These are phyloP conservation scores for Rhizopus sp. DNA, from an alignment of 371 early-diverging fungal species.

Conservation along the genomic window DNA sequence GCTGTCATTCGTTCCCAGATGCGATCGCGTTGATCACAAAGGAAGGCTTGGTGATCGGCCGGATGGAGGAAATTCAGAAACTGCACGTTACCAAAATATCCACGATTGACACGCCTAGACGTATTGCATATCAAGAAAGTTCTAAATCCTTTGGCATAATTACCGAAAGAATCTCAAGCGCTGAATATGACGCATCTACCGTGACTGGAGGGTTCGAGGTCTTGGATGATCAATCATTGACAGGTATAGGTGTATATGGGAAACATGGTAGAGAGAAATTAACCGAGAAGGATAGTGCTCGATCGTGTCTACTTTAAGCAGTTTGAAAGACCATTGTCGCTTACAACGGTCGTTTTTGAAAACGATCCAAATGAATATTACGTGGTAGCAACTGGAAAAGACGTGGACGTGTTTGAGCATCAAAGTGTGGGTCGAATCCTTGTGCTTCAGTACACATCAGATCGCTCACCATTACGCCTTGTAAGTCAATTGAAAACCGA, in stretches of 20 bases:
- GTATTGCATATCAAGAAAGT: conserved; percentile 70
- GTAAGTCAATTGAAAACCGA: conserved; percentile 39
- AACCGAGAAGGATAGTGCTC: conserved; percentile 23
- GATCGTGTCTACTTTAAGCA: conserved; percentile 51
- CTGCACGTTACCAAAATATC: conserved; percentile 82
- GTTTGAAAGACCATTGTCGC: conserved; percentile 46
- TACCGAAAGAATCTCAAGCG: conserved; percentile 41
- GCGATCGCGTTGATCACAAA: conserved; percentile 73
- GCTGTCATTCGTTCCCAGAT: conserved; percentile 58
- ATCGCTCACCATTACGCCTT: conserved; percentile 42
- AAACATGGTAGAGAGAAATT: not conserved
- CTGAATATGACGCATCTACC: conserved; percentile 24
- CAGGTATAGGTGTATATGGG: conserved; percentile 41
- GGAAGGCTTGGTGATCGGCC: conserved; percentile 73
- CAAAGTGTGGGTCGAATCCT: conserved; percentile 59
- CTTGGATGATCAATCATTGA: conserved; percentile 75
- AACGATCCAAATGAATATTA: conserved; percentile 49
- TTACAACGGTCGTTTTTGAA: conserved; percentile 39
- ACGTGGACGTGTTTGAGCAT: conserved; percentile 53
- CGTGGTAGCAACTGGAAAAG: conserved; percentile 64
- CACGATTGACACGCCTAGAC: conserved; percentile 71
- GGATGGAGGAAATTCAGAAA: conserved; percentile 86
- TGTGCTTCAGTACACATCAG: conserved; percentile 49
- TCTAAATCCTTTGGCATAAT: conserved; percentile 65
- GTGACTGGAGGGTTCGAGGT: conserved; percentile 60